Evolutionary conservation across 345 rosid genomes (phyloP), one percentile per base, ranked within the genome.

Genomic region (Murraya koenigii): DNA sequence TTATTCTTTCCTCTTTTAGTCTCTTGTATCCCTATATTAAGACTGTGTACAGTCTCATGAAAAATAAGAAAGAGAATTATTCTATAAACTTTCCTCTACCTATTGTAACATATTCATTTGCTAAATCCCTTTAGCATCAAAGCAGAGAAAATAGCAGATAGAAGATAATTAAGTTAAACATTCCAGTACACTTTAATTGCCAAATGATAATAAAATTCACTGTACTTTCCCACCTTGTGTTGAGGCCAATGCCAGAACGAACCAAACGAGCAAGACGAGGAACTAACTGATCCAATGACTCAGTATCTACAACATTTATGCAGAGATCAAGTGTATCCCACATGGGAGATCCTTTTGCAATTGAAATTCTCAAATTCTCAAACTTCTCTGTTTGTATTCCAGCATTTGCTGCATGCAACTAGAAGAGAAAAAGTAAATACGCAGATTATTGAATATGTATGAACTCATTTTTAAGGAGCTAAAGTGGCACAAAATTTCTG

Each of bases 271-370:
- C 87, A 82, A 95, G 93, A 78, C 92, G 92, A 80, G 92, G 98
- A 74, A 93, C 90, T 87, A 95, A 81, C 82, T 84, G 79, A 75
- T 95, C 91, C 62, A 95, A 85, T 75, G 98, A 89, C 78, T 89
- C 90, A 2, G 80, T 80, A 84, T 93, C 89, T 76, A 88, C 89
- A 74, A 90, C 88, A 85, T 91, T 92, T 77, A 95, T 86, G 89
- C 99, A 95, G 47, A 90, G 84, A 74, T 95, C 99, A 77, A 95
- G 97, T 77, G 99, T 95, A 88, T 95, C 99, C 99, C 99, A 95
- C 99, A 95, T 95, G 52, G 98, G 94, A 84, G 99, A 95, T 83
- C 96, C 86, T 89, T 92, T 95, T 54, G 99, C 90, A 79, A 93
- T 92, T 80, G 99, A 93, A 78, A 95, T 87, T 71, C 99, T 93